Percentiles rank a stretch among this genome's conserved stretches.
Conservation (phyloP, 2,329 filamentous ascomycete species). For the Macrophomina phaseolina region DNA sequence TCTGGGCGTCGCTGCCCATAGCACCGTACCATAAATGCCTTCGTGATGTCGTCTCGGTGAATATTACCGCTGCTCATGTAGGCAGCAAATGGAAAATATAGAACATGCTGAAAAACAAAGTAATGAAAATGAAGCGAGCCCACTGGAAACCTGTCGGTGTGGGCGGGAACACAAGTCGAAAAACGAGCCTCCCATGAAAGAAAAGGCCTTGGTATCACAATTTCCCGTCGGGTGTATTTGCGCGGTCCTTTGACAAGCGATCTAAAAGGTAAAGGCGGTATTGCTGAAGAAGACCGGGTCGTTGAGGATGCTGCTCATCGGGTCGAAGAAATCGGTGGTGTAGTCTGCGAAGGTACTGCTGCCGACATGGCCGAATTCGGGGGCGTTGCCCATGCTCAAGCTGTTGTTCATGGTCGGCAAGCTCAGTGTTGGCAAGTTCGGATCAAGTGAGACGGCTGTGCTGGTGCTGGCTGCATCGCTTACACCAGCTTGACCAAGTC, state of each 20-base stretch:
- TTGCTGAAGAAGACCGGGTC: constrained; percentile 27
- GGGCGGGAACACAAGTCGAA: neutral
- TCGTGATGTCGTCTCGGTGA: constrained; percentile 19
- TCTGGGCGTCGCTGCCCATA: neutral
- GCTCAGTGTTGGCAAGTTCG: constrained; percentile 24
- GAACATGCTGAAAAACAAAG: constrained; percentile 1
- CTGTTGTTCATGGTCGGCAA: constrained; percentile 27
- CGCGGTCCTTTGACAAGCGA: neutral
- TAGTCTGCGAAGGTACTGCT: constrained; percentile 22
- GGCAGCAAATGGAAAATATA: neutral
- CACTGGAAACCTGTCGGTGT: no score
- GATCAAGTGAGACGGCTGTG: constrained; percentile 22
- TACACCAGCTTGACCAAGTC: constrained; percentile 6
- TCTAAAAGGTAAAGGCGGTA: constrained; percentile 17
- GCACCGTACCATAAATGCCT: neutral
- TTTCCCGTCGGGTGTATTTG: neutral
- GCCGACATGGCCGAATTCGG: constrained; percentile 8
- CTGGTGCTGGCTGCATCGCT: constrained; percentile 1
- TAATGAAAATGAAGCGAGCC: neutral
- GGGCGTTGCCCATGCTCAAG: constrained; percentile 22
- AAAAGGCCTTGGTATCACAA: constrained; percentile 10
- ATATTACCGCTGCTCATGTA: neutral
- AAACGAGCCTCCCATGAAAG: neutral
- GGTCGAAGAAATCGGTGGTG: constrained; percentile 28
- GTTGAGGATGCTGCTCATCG: constrained; percentile 28